These are phyloP conservation scores for Tetrahymena malaccensis DNA, from an alignment of 73 alveolate genomes.

Conservation along the genomic window DNA sequence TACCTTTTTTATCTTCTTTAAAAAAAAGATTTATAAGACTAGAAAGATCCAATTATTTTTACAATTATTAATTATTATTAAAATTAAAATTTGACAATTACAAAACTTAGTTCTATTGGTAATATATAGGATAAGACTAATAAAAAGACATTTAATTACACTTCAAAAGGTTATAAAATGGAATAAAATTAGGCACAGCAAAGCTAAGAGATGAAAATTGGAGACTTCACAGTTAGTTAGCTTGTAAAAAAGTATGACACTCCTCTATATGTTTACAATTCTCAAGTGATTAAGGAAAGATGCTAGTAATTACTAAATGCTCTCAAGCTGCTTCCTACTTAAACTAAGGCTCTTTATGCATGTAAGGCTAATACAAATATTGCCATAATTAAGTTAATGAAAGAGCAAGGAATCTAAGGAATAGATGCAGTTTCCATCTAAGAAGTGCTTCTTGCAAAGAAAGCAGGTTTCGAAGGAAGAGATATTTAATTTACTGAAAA, in stretches of 20 bases:
- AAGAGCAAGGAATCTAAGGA: conserved; percentile 29
- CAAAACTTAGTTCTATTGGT: not conserved
- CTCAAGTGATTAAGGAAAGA: not conserved
- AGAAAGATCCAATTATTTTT: not conserved
- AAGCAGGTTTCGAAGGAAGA: conserved; percentile 3
- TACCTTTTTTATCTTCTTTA: not conserved
- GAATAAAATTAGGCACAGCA: not conserved
- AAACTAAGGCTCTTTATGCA: conserved; percentile 23
- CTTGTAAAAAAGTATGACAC: not conserved
- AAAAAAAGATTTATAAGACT: not conserved
- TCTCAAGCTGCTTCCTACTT: not conserved
- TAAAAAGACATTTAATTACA: no score
- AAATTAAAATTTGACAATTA: not conserved
- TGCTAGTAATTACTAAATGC: not conserved
- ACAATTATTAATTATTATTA: not conserved
- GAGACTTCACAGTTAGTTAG: not conserved
- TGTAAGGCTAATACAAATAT: conserved; percentile 34
- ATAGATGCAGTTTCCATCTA: conserved; percentile 42
- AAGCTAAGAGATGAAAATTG: not conserved
- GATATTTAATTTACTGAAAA: conserved; percentile 31
- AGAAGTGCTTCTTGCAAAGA: conserved; percentile 10
- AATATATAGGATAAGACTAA: not conserved
- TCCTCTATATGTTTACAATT: not conserved
- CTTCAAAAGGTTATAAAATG: not conserved
- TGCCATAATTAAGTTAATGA: conserved; percentile 3